phyloP scores from a whole-genome alignment of 1,284 basidiomycete species.

The Puccinia hordei region DNA sequence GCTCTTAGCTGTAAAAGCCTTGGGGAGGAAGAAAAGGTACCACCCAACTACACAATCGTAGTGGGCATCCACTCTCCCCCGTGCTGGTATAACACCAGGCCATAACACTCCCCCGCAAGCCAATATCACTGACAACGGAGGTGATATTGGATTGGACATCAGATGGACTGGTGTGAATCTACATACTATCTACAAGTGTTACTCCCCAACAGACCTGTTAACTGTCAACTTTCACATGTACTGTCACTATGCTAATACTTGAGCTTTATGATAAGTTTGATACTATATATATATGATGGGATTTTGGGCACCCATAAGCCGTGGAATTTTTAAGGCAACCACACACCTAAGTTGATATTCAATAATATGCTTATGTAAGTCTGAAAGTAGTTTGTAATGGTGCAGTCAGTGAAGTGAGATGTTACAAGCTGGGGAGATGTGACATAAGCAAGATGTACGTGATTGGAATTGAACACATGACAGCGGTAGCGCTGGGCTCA shows the following conservation, averaged over 20 bases:
- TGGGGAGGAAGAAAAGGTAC: background rate
- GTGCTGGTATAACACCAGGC: background rate
- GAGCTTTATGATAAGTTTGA: background rate
- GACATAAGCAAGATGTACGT: background rate
- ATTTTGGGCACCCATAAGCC: background rate
- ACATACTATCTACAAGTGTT: background rate
- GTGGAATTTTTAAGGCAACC: background rate
- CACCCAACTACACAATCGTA: background rate
- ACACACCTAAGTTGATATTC: background rate
- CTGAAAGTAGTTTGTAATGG: background rate
- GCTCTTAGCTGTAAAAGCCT: background rate
- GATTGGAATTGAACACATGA: background rate
- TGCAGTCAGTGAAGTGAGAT: background rate
- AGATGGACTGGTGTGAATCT: background rate
- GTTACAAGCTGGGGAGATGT: background rate
- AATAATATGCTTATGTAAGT: background rate
- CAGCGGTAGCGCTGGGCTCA: background rate
- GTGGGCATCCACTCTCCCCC: background rate
- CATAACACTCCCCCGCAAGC: background rate
- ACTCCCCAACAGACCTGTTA: background rate
- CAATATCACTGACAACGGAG: background rate
- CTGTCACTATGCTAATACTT: background rate
- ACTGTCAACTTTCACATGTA: background rate
- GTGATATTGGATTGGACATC: background rate
- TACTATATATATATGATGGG: background rate